Percentiles rank a stretch among this genome's conserved stretches.
phyloP scores from a whole-genome alignment of 1,284 basidiomycete genomes.

The Marasmius oreades region DNA sequence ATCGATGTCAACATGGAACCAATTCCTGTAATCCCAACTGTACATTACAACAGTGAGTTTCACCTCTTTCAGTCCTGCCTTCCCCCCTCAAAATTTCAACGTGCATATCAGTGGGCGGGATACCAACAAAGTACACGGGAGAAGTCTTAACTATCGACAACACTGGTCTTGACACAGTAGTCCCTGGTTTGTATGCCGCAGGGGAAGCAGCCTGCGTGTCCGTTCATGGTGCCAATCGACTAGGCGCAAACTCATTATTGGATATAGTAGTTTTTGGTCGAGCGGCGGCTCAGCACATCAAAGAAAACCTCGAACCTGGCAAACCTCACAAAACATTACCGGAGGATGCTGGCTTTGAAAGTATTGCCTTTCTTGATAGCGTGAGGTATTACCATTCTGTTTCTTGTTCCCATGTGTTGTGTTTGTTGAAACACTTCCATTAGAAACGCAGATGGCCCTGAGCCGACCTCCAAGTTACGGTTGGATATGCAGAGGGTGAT shows the following conservation, averaged over 20 bases:
- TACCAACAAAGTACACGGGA: slow-evolving; percentile 98
- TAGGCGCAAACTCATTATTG: slow-evolving; percentile 97
- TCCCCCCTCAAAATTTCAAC: slow-evolving; percentile 18
- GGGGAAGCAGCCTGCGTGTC: slow-evolving; percentile 99
- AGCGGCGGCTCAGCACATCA: slow-evolving; percentile 97
- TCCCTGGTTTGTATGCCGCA: slow-evolving; percentile 97
- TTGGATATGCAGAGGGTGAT: slow-evolving; percentile 98
- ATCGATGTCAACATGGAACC: slow-evolving; percentile 99
- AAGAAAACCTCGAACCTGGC: slow-evolving; percentile 85
- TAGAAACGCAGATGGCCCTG: slow-evolving; percentile 77
- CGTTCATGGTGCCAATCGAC: slow-evolving; percentile 98
- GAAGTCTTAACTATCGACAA: slow-evolving; percentile 89
- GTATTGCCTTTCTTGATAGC: slow-evolving; percentile 89
- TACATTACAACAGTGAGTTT: slow-evolving; percentile 89
- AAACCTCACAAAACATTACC: slow-evolving; percentile 90
- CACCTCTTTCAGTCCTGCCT: not conserved
- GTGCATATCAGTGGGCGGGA: slow-evolving; percentile 85
- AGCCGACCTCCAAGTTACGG: slow-evolving; percentile 88
- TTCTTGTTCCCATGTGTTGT: too few relatives aligned
- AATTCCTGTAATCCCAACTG: slow-evolving; percentile 94
- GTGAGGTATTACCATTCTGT: too few relatives aligned
- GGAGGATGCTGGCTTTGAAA: slow-evolving; percentile 84
- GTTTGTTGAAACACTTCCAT: slow-evolving; percentile 31
- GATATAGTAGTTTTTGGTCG: slow-evolving; percentile 99
- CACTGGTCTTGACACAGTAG: slow-evolving; percentile 90